Evolutionary conservation across 306 rosid genomes (phyloP), one percentile per base, ranked within the genome.

Genomic region (Carpinus fangiana): DNA sequence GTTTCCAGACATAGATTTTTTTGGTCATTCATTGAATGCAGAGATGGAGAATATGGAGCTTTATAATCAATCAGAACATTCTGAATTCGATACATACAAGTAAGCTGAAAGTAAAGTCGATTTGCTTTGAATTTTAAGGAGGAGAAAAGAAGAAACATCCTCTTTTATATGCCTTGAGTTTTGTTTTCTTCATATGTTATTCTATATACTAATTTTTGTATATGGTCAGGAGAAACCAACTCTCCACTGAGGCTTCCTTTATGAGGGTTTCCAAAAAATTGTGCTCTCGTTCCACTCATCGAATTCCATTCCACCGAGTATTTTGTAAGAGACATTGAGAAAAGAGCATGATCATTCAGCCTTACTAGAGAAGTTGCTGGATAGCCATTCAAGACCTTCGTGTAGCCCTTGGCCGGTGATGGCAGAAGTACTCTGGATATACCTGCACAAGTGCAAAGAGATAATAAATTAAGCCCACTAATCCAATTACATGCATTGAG

Each of bases 361-460:
- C 47, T 75, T 26, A 52, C 57, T 56, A 53, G 20, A 36, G 47
- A 79, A 78, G 36, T 79, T 79, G 75, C 57, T 78, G 14, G 86
- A 46, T 47, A 81, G 83, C 88, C 88, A 86, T 70, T 90, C 84
- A 48, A 88, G 86, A 21, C 89, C 87, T 64, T 72, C 79, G 59
- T 82, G 75, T 47, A 88, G 89, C 68, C 88, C 90, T 68, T 84
- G 78, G 59, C 91, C 81, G 28, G 84, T 73, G 59, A 78, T 75
- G 77, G 87, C 86, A 73, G 82, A 86, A 72, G 86, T 70, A 50
- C 84, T 60, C 64, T 82, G 89, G 80, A 84, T 79, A 78, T 78
- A 76, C 85, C 89, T 79, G 79, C 59, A 74, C n/a, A 2, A n/a
- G n/a, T n/a, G n/a, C n/a, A n/a, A n/a, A n/a, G 18, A 36, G n/a